Evolutionary conservation across 2,329 filamentous ascomycete genomes (phyloP), one percentile per base, ranked within the genome.

Genomic region (Ceratocystis alfenasii): DNA sequence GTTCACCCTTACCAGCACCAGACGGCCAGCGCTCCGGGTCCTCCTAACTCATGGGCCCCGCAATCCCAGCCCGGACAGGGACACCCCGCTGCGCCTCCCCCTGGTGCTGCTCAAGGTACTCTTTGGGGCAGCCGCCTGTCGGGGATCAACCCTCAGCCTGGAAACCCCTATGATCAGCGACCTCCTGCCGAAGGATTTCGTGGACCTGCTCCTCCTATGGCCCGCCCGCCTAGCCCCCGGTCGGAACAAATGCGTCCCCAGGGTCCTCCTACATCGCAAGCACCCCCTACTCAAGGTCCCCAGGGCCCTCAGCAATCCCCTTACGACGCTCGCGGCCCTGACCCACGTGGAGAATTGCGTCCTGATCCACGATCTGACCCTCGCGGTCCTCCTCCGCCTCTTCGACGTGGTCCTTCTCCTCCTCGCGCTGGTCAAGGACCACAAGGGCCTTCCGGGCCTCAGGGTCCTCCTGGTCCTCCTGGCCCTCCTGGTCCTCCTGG

Each of bases 1-100:
- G 91, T 97, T 25, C 92, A 97, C 74, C 93, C 93, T 62, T 90
- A 96, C 73, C 89, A 92, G 5, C 97, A 97, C 72, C 91, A 96
- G 75, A 84, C 86, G 65, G 84, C 87, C 61, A 89, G 88, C 53
- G 87, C 94, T 65, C 88, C 89, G 70, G 90, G 89, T 10, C 89
- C 90, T 64, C 88, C 87, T 63, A 92, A 91, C 69, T 89, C 95
- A 74, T 97, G 93, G 93, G 89, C 89, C 69, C 88, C 87, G 10
- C 36, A 41, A 67, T 89, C 90, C 62, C 83, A 86, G 55, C 83
- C 85, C 62, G 82, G 83, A 48, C 86, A 66, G 36, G 65, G 65
- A 53, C 64, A 65, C 41, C 53, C 57, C 3, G 6, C 84, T 67
- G 82, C 81, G 61, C 74, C 83, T 68, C 59, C 30, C 5, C 59